Evolutionary conservation across 176 grass and related monocot species (phyloP).

Genomic region (Aegilops longissima): DNA sequence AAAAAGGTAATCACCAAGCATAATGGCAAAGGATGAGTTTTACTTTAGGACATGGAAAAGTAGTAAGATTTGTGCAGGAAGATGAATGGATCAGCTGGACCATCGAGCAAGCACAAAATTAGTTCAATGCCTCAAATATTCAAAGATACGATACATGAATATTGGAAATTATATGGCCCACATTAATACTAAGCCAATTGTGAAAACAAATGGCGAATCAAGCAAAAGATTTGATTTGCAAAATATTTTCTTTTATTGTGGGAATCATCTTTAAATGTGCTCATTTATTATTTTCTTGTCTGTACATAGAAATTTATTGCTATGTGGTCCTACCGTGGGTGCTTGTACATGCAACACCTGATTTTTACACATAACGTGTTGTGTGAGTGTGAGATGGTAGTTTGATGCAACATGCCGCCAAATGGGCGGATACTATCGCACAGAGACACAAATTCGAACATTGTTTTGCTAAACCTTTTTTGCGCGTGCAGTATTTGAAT

Average conservation of each 20-base stretch:
- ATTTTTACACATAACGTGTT: background rate
- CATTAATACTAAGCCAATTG: background rate
- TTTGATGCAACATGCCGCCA: background rate
- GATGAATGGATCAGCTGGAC: too few relatives aligned
- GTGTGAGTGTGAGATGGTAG: background rate
- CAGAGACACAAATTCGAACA: background rate
- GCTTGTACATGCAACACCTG: background rate
- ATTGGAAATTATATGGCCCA: background rate
- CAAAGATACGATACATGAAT: background rate
- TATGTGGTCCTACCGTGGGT: background rate
- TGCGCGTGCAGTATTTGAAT: background rate
- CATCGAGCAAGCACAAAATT: background rate
- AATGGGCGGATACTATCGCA: background rate
- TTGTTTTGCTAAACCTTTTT: background rate
- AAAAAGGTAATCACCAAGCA: background rate
- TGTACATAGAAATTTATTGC: background rate
- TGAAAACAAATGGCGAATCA: background rate
- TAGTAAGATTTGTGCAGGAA: background rate
- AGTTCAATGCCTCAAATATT: background rate
- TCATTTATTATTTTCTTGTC: background rate
- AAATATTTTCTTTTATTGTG: background rate
- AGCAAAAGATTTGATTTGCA: background rate
- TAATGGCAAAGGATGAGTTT: background rate
- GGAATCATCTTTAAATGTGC: background rate
- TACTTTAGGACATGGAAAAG: background rate